phyloP scores from a whole-genome alignment of 345 rosid genomes.

The Dovyalis caffra region DNA sequence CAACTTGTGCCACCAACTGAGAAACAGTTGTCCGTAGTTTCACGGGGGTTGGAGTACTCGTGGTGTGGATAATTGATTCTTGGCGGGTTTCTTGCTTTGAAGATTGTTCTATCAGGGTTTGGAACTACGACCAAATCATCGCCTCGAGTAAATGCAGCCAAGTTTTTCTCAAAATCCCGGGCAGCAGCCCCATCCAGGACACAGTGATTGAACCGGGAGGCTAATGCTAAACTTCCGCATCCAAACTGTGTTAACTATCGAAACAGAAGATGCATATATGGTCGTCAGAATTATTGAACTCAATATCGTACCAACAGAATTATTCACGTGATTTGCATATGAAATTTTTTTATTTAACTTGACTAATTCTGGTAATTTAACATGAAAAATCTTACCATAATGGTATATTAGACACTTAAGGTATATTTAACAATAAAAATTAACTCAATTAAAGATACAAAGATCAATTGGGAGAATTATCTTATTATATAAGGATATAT shows the following conservation, averaged over 20 bases:
- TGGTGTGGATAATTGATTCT: conserved; percentile 18
- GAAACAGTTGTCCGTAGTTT: not conserved
- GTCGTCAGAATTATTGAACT: no score
- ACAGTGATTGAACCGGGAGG: conserved; percentile 22
- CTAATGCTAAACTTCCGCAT: conserved; percentile 31
- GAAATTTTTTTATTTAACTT: no score
- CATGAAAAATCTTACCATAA: no score
- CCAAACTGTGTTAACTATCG: conserved; percentile 21
- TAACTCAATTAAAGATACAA: no score
- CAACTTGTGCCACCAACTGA: not conserved
- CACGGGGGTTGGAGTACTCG: conserved; percentile 11
- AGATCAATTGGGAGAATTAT: no score
- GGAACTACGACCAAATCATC: not conserved
- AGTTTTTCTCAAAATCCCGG: conserved; percentile 2
- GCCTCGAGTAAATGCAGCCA: conserved; percentile 21
- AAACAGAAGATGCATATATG: no score
- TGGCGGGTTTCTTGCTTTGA: conserved; percentile 24
- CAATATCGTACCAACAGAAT: no score
- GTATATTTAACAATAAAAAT: no score
- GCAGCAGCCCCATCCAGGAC: conserved; percentile 20
- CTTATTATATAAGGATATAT: no score
- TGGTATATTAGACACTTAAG: no score
- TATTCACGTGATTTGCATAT: no score
- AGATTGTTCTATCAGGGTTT: conserved; percentile 18
- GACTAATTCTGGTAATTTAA: no score